These are phyloP conservation scores for Talaromyces sp. DNA, from an alignment of 2,329 filamentous ascomycete species.

Conservation along the genomic window DNA sequence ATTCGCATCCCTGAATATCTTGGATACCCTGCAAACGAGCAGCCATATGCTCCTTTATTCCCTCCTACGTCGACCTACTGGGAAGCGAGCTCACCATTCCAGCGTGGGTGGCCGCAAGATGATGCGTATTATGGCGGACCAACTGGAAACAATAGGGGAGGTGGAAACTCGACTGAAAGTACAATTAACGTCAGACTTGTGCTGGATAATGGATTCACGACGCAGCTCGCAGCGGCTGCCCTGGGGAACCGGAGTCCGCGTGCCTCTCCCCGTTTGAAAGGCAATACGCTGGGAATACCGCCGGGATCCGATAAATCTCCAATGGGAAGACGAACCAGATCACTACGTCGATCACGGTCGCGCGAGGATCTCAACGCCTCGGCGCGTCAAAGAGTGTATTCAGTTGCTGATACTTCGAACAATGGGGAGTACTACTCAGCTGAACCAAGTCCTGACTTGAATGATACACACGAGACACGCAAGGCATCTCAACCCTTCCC, in stretches of 20 bases:
- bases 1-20: slow-evolving; percentile 5
- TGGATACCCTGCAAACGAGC: slow-evolving; percentile 1
- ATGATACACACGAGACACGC: background rate
- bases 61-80: background rate
- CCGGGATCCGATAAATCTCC: background rate
- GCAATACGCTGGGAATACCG: background rate
- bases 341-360: slow-evolving; percentile 9
- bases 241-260: background rate
- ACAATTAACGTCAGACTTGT: slow-evolving; percentile 8
- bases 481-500: background rate
- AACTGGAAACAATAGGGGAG: background rate
- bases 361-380: slow-evolving; percentile 6
- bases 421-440: slow-evolving; percentile 1
- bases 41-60: background rate
- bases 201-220: slow-evolving; percentile 4
- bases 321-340: slow-evolving; percentile 3
- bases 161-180: slow-evolving; percentile 1
- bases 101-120: slow-evolving; percentile 7
- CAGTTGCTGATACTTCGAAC: background rate
- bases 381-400: background rate
- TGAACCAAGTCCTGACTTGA: background rate
- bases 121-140: slow-evolving; percentile 3
- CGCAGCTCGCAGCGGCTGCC: slow-evolving; percentile 7
- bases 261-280: slow-evolving; percentile 3
- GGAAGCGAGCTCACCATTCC: slow-evolving; percentile 5